Conservation (phyloP, 305 asterid genomes). For the Caryopteris hybrid region DNA sequence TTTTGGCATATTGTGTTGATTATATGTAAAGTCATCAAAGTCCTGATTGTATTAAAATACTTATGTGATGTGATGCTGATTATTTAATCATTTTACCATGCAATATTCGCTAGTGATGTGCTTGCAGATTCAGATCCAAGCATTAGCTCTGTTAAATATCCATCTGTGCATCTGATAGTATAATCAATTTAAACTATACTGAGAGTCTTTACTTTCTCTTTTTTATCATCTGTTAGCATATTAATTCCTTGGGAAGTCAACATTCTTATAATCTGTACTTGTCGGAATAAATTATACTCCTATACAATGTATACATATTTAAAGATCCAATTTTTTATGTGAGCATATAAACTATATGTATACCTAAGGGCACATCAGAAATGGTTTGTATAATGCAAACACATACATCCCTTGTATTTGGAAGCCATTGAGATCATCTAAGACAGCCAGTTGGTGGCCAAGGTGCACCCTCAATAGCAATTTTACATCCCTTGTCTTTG, state of each 20-base stretch:
- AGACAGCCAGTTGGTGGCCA: slow-evolving; percentile 6
- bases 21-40: no score
- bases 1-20: no score
- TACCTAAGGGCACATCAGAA: not conserved
- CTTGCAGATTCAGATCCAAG: no score
- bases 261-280: not conserved
- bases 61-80: no score
- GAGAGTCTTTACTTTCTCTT: not conserved
- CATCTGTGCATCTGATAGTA: no score
- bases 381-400: slow-evolving; percentile 1
- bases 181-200: not conserved
- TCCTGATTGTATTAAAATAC: no score
- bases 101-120: no score
- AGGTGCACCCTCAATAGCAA: not conserved
- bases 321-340: not conserved
- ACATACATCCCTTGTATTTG: not conserved
- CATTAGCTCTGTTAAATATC: no score
- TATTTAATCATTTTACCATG: no score
- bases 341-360: not conserved
- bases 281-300: not conserved
- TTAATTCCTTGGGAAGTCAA: not conserved
- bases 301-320: not conserved
- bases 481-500: no score
- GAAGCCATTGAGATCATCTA: slow-evolving; percentile 11
- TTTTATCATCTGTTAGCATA: not conserved